Conservation (phyloP, 177 flowering plant species). For the Vitis hybrid region DNA sequence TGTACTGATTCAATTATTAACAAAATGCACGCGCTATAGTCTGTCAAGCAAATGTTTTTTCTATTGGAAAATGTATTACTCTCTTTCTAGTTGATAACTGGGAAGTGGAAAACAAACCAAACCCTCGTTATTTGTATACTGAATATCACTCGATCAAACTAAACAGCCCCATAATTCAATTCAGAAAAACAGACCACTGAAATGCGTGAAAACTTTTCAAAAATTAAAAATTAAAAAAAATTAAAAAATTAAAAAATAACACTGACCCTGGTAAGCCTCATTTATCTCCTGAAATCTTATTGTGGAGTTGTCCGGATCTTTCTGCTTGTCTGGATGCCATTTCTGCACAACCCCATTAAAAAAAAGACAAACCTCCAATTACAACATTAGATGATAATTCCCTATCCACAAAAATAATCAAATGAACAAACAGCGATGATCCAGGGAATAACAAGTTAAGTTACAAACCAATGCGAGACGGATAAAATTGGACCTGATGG, state of each 20-base stretch:
- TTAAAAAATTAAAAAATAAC: background rate
- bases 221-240: background rate
- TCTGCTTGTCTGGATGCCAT: constrained; percentile 96
- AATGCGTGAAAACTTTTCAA: background rate
- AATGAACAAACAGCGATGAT: constrained; percentile 3
- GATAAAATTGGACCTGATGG: constrained; percentile 78
- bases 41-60: too few species aligned
- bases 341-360: constrained; percentile 38
- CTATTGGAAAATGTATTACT: too few species aligned
- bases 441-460: background rate
- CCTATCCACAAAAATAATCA: background rate
- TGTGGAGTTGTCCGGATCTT: constrained; percentile 65
- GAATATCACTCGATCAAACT: too few species aligned
- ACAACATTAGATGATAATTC: background rate
- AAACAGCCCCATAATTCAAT: too few species aligned
- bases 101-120: too few species aligned
- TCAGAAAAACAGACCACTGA: background rate
- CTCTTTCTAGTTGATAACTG: too few species aligned
- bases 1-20: too few species aligned
- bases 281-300: constrained; percentile 85
- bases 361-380: background rate
- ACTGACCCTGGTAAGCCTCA: constrained; percentile 89
- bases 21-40: too few species aligned
- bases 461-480: constrained; percentile 83
- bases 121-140: too few species aligned